Evolutionary conservation across 2,329 filamentous ascomycete genomes (phyloP), one percentile per base, ranked within the genome.

Genomic region (Truncatella angustata): DNA sequence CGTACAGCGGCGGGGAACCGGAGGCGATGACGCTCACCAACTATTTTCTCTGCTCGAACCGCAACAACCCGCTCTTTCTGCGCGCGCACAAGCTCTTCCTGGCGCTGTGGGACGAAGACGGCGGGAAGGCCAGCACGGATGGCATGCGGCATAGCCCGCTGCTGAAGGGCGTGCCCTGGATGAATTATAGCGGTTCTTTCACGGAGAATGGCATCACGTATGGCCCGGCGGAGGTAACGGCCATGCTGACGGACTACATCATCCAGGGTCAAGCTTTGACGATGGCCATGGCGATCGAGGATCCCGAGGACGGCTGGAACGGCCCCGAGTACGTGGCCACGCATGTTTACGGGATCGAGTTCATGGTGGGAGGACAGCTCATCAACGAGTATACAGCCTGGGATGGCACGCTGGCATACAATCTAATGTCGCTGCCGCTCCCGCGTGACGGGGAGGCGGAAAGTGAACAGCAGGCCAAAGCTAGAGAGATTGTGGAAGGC

Each of bases 201-300:
- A 49, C 49, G 24, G 47, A 54, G 47, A 35, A 34, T 21, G 52
- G 52, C 5, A 32, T 40, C 23, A 34, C 30, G 9, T 54, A 54
- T 24, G 34, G 34, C 10, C 39, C 47, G 3, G 71, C 76, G 5
- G 73, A 73, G 28, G 60, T 67, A 11, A 68, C 69, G 34, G 68
- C 62, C 50, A 67, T 76, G 56, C 68, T 83, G 58, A 76, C 74
- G 2, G 79, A 84, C 58, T 84, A 84, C 56, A 80, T 82, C 51
- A 75, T 78, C 36, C 80, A 84, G 54, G 79, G 78, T 3, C 79
- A 82, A 54, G 77, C 70, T 3, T 72, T 81, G 55, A 72, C 70
- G 5, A 65, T 78, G 63, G 79, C 77, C 1, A 75, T 81, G 73
- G 73, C 75, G 2, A 71, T 79, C 4, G 60, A 81, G 0, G 80